Evolutionary conservation across 805 yeast genomes (phyloP), one percentile per base, ranked within the genome.

Genomic region (Saturnispora galanensis): DNA sequence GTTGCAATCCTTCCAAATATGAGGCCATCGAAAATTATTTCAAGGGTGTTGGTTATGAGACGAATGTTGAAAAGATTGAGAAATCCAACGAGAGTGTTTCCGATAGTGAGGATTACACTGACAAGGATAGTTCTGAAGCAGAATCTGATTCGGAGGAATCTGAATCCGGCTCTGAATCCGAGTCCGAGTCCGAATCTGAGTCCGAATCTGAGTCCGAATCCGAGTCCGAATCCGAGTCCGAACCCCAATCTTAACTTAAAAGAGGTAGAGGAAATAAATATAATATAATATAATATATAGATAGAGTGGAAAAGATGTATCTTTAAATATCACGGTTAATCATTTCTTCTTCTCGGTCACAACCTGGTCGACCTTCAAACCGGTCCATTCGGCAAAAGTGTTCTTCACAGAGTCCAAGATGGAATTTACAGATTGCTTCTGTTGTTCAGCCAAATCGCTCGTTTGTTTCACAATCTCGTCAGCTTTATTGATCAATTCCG

Each of bases 1-100:
- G 87, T 54, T 74, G 89, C 45, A 88, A 93, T 52, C 83, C 90
- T 3, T 65, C 79, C 2, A 81, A 79, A 50, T 58, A 65, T 3
- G 75, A 68, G 0, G 63, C 61, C 5, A 63, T 84, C 43, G 60
- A 63, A 36, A 62, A 58, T 13, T 76, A 69, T 44, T 74, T 89
- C 45, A 55, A 53, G 9, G 54, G 54, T 1, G 36, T 30, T 9
- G 94, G 94, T 0, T 90, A 82, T 57, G 62, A 65, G 0, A 82
- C 83, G 26, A 57, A 60, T 5, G 64, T 79, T 28, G 87, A 81
- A 49, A 77, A 76, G 41, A 62, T 81, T 13, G 59, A 59, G n/a
- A 61, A 57, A 12, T 62, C 53, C 30, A 64, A 55, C 7, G 62
- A 44, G 8, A 63, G 36, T 5, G 59, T 80, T 12, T 47, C 49